Evolutionary conservation across 352 stramenopile species (phyloP).

Genomic region (Phytophthora pisi): DNA sequence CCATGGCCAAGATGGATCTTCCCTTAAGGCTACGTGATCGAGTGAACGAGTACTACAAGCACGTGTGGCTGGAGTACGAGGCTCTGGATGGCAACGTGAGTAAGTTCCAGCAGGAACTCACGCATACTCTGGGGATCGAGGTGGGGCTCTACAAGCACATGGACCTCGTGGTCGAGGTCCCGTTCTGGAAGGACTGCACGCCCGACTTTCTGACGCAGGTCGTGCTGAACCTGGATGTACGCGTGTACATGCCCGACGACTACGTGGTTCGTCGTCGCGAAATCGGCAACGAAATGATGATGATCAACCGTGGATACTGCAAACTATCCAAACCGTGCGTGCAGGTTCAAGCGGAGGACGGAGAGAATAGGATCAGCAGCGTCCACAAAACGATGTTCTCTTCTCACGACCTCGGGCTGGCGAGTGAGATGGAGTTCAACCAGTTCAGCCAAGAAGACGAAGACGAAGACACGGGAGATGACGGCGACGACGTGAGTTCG

Average conservation of each 20-base stretch:
- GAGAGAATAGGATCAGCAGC: neutral
- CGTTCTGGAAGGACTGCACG: constrained; percentile 47
- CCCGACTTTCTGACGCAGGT: constrained; percentile 52
- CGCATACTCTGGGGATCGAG: constrained; percentile 46
- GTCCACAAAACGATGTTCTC: neutral
- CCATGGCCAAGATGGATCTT: constrained; percentile 58
- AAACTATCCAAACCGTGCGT: constrained; percentile 21
- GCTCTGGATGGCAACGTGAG: constrained; percentile 40
- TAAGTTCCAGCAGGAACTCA: constrained; percentile 47
- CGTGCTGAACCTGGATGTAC: constrained; percentile 33
- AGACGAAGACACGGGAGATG: neutral
- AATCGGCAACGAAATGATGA: constrained; percentile 46
- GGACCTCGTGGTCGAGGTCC: constrained; percentile 40
- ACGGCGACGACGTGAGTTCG: neutral
- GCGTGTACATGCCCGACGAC: constrained; percentile 56
- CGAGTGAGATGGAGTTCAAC: neutral
- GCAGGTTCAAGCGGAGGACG: neutral
- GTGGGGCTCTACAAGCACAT: constrained; percentile 47
- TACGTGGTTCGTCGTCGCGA: constrained; percentile 52
- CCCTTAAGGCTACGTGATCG: constrained; percentile 38
- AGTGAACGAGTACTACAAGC: constrained; percentile 55
- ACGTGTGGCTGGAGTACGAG: constrained; percentile 54
- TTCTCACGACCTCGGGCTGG: neutral
- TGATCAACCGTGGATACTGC: constrained; percentile 44
- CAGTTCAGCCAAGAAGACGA: neutral